phyloP scores from a whole-genome alignment of 2,329 filamentous ascomycete species.

The Sclerotinia trifoliorum region DNA sequence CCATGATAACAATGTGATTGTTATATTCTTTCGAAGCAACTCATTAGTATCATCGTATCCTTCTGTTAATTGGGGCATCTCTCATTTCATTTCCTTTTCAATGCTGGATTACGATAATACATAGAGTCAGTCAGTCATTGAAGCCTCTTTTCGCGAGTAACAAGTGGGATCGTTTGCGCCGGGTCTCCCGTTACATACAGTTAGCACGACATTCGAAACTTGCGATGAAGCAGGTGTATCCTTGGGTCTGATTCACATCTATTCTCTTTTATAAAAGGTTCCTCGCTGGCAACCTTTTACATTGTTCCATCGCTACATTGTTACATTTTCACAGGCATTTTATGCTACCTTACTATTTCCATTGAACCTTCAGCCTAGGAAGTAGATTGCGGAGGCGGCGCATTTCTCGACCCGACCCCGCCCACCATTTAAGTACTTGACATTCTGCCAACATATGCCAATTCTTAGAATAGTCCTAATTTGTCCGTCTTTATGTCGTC shows the following conservation, averaged over 20 bases:
- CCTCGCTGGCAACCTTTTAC: not conserved
- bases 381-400: constrained; percentile 2
- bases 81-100: not conserved
- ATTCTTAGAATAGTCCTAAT: not conserved
- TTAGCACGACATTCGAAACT: constrained; percentile 16
- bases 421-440: not conserved
- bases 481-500: constrained; percentile 25
- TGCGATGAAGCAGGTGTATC: constrained; percentile 3
- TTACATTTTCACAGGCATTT: not conserved
- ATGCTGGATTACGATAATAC: not conserved
- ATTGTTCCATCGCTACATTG: no score
- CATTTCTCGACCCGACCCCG: not conserved
- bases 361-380: not conserved
- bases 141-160: not conserved
- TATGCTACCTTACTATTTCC: not conserved
- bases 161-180: not conserved
- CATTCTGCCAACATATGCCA: constrained; percentile 1
- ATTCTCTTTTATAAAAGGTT: not conserved
- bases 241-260: not conserved
- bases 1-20: no score
- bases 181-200: constrained; percentile 4
- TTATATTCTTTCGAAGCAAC: not conserved
- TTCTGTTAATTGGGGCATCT: not conserved
- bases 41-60: not conserved
- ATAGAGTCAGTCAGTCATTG: not conserved